Evolutionary conservation across 2,329 filamentous ascomycete genomes (phyloP).

Genomic region (Cladobotryum mycophilum): DNA sequence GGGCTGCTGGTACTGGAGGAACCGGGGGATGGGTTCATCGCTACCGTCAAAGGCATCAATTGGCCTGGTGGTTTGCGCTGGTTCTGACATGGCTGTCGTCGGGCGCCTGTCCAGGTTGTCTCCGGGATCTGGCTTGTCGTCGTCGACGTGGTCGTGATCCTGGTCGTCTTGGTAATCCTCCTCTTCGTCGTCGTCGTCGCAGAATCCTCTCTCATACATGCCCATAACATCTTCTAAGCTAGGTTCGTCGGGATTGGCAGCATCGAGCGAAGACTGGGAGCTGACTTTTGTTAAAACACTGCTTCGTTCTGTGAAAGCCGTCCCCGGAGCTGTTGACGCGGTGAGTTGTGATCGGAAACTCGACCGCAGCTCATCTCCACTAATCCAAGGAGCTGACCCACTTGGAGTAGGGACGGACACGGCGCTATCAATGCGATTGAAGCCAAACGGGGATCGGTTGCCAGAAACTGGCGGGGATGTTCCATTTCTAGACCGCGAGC

Average conservation of each 20-base stretch:
- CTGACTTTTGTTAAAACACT: constrained; percentile 76
- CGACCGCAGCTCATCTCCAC: constrained; percentile 46
- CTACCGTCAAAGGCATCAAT: constrained; percentile 2
- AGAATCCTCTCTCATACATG: constrained; percentile 61
- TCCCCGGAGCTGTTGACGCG: constrained; percentile 52
- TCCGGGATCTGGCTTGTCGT: neutral
- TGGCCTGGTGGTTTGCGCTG: constrained; percentile 3
- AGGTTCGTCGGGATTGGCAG: constrained; percentile 46
- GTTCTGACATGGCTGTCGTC: constrained; percentile 11
- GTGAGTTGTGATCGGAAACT: constrained; percentile 53
- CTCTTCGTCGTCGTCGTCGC: constrained; percentile 33
- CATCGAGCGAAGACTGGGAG: constrained; percentile 58
- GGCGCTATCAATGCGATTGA: constrained; percentile 29
- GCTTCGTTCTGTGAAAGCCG: constrained; percentile 69
- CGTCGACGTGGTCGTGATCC: constrained; percentile 1
- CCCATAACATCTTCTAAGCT: constrained; percentile 64
- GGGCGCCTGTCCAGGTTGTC: constrained; percentile 2
- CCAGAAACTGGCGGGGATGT: constrained; percentile 20
- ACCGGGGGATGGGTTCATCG: constrained; percentile 7
- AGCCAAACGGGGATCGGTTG: constrained; percentile 22
- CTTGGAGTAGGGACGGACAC: constrained; percentile 29
- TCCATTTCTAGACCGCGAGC: constrained; percentile 24
- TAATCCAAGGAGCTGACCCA: constrained; percentile 40
- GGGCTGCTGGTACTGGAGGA: constrained; percentile 15
- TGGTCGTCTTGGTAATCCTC: constrained; percentile 12